Base-by-base conservation (phyloP, 1,284 basidiomycete genomes). In the Inonotus hispidus region DNA sequence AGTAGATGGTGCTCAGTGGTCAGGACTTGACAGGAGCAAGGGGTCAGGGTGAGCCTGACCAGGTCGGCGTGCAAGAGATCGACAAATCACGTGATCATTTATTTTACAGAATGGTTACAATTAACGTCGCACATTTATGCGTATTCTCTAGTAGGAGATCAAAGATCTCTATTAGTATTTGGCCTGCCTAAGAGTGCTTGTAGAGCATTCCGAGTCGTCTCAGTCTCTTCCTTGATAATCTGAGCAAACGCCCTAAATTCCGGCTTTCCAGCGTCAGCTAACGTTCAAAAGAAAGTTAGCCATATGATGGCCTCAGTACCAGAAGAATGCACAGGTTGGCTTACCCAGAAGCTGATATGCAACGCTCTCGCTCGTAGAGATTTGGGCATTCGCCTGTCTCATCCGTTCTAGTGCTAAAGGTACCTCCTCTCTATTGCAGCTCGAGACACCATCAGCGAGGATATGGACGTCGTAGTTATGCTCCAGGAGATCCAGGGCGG, bases 401-500 rank as follows among this genome's bases (percentile, higher is more conserved):
- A 95, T 83, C 43, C 85, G 77, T 21, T 79, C 79, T 38, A 89
- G 74, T 0, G 87, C 86, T 65, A 81, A 75, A 23, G 83, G 80
- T 1, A 88, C 76, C 68, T 90, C 90, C 64, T 84, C 84, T 49
- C 77, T 76, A 69, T 95, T 94, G 67, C 84, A 88, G 45, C 87
- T 91, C 1, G 90, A 92, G 1, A 96, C 84, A 23, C 86, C 93
- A 69, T 97, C 95, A 16, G 90, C 89, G 43, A 95, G 76, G 47
- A 96, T 81, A 68, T 84, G 79, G 6, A 88, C 87, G 63, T 81
- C 81, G 68, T 79, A 84, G 11, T 76, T 81, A 53, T 66, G 72
- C 19, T 76, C 72, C 23, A 88, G 72, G 23, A 93, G 77, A 60
- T 89, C 85, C 7, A 93, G 76, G 0, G 87, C 79, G 0, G 91